Conservation (phyloP, 2,329 filamentous ascomycete species). For the Diaporthe vaccinii region DNA sequence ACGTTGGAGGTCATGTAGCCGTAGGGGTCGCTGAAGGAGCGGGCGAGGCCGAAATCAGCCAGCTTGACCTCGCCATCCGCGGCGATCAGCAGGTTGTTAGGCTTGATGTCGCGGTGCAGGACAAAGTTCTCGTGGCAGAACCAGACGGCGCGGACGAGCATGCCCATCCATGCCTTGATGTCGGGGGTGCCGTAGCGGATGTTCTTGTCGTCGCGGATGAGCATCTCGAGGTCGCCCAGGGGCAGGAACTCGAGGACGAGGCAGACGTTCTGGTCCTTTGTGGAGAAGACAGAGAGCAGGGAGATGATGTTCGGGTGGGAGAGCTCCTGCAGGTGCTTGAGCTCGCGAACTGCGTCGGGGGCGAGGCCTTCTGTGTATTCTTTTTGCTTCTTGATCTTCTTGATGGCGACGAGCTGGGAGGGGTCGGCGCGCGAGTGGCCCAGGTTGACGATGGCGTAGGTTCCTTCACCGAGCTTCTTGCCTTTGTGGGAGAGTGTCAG, state of each 20-base stretch:
- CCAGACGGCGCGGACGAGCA: slow-evolving; percentile 93
- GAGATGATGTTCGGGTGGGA: slow-evolving; percentile 96
- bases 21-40: slow-evolving; percentile 90
- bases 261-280: slow-evolving; percentile 96
- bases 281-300: slow-evolving; percentile 92
- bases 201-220: slow-evolving; percentile 85
- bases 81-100: slow-evolving; percentile 96
- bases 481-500: slow-evolving; percentile 60
- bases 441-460: slow-evolving; percentile 95
- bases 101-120: slow-evolving; percentile 98
- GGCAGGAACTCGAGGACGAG: slow-evolving; percentile 95
- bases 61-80: slow-evolving; percentile 94
- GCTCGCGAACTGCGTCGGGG: slow-evolving; percentile 94
- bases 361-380: slow-evolving; percentile 93
- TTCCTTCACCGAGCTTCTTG: slow-evolving; percentile 94
- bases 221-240: slow-evolving; percentile 92
- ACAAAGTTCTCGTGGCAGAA: slow-evolving; percentile 97
- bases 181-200: slow-evolving; percentile 89
- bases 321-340: slow-evolving; percentile 95
- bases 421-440: slow-evolving; percentile 84
- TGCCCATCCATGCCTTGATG: slow-evolving; percentile 98
- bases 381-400: slow-evolving; percentile 90
- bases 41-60: slow-evolving; percentile 96
- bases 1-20: slow-evolving; percentile 92
- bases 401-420: slow-evolving; percentile 85